Evolutionary conservation across 371 early-diverging fungal species (phyloP).

Genomic region (Zancudomyces culisetae): DNA sequence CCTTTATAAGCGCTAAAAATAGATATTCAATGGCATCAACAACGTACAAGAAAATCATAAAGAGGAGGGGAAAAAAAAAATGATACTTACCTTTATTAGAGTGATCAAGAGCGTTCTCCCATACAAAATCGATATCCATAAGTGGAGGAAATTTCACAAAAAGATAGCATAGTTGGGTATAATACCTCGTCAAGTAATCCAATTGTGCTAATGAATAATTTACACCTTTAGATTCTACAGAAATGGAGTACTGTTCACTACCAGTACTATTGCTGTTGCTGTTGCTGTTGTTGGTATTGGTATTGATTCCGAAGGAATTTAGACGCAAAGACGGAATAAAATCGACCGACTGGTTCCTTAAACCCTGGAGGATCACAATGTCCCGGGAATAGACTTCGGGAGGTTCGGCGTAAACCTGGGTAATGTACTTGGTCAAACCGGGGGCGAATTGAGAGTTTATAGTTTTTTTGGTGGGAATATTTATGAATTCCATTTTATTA

Average conservation of each 20-base stretch:
- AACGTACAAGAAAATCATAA: background rate
- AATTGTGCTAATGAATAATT: background rate
- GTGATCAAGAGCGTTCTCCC: constrained; percentile 31
- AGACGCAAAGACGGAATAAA: constrained; percentile 38
- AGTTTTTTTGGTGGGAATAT: background rate
- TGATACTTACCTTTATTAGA: constrained; percentile 11
- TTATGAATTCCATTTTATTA: constrained; percentile 1
- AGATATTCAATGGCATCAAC: too few relatives aligned
- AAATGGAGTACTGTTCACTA: too few relatives aligned
- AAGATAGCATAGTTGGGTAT: constrained; percentile 63
- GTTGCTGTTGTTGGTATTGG: too few relatives aligned
- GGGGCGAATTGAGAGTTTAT: background rate
- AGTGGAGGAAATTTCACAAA: constrained; percentile 69
- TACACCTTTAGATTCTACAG: too few relatives aligned
- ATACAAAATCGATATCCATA: constrained; percentile 41
- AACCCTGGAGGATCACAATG: constrained; percentile 54
- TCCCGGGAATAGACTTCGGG: constrained; percentile 74
- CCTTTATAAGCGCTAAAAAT: constrained; percentile 31
- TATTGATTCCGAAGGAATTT: too few relatives aligned
- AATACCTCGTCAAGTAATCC: constrained; percentile 29
- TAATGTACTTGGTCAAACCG: constrained; percentile 42
- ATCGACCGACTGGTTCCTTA: constrained; percentile 57
- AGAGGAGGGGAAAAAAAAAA: background rate
- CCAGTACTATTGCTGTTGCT: too few relatives aligned
- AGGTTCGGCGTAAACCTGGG: constrained; percentile 57